A percentile compares a stretch with the other conserved stretches of the same genome.
phyloP scores from a whole-genome alignment of 2,329 filamentous ascomycete genomes.

The Fusarium citri region DNA sequence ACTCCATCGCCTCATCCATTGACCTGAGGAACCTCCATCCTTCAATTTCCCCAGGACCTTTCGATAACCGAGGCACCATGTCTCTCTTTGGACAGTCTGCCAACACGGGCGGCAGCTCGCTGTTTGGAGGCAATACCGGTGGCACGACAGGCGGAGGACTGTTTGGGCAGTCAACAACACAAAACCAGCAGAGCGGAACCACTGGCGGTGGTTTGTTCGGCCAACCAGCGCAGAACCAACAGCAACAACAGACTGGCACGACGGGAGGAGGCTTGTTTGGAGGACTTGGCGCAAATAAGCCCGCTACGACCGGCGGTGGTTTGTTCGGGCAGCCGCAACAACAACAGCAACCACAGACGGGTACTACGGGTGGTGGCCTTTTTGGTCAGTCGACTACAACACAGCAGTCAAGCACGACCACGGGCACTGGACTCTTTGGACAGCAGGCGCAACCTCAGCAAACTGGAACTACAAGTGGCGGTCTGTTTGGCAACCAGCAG shows the following conservation, averaged over 20 bases:
- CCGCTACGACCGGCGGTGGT: constrained; percentile 40
- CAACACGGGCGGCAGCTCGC: constrained; percentile 40
- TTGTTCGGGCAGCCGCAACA: constrained; percentile 42
- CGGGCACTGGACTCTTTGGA: constrained; percentile 46
- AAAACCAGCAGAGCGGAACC: constrained; percentile 42
- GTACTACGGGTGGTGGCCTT: constrained; percentile 34
- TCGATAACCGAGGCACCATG: constrained; percentile 44
- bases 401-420: constrained; percentile 30
- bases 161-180: constrained; percentile 48
- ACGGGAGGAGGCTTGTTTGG: constrained; percentile 51
- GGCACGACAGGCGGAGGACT: constrained; percentile 47
- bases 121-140: constrained; percentile 45
- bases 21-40: background rate
- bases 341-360: constrained; percentile 41
- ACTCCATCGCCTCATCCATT: constrained; percentile 4
- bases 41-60: background rate
- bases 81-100: constrained; percentile 52
- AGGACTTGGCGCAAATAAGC: constrained; percentile 42
- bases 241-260: constrained; percentile 34
- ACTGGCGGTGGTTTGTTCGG: constrained; percentile 46
- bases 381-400: constrained; percentile 45
- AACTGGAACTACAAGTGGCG: constrained; percentile 30
- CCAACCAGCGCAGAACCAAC: constrained; percentile 39
- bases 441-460: constrained; percentile 39
- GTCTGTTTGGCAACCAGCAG: constrained; percentile 42